Conservation (phyloP, 1,284 basidiomycete genomes). For the Sanghuangporus sanghuang region DNA sequence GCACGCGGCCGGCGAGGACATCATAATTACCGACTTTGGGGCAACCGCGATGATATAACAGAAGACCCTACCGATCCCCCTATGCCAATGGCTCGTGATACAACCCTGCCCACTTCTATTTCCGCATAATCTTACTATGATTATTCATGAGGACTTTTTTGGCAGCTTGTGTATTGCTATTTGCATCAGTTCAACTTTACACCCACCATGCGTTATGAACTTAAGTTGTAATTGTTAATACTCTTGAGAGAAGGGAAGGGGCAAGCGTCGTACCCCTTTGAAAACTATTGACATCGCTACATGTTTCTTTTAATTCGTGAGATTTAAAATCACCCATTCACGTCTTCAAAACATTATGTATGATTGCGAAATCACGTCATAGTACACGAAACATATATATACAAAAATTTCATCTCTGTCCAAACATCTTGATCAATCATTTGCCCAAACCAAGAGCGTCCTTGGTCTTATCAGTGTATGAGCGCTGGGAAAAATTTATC, state of each 20-base stretch:
- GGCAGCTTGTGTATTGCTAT: not conserved
- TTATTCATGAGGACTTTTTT: not conserved
- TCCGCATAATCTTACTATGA: not conserved
- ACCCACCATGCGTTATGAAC: too few species aligned
- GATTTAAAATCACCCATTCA: too few species aligned
- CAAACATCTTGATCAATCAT: constrained; percentile 4
- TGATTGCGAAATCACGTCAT: not conserved
- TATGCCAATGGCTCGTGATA: constrained; percentile 23
- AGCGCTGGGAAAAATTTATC: constrained; percentile 26
- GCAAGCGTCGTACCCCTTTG: too few species aligned
- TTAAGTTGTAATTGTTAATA: too few species aligned
- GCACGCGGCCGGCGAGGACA: constrained; percentile 42
- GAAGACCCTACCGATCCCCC: constrained; percentile 28
- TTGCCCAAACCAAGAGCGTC: constrained; percentile 41
- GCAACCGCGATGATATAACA: constrained; percentile 13
- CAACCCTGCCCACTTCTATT: not conserved
- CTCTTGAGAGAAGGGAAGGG: too few species aligned
- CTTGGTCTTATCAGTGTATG: constrained; percentile 46
- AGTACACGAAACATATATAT: not conserved
- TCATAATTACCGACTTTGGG: constrained; percentile 15
- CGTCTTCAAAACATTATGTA: too few species aligned
- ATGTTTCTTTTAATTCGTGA: too few species aligned
- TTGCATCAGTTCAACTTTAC: not conserved
- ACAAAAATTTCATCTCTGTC: not conserved
- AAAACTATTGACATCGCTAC: too few species aligned